phyloP scores from a whole-genome alignment of 768 basidiomycete species.

The Termitomyces sp. region DNA sequence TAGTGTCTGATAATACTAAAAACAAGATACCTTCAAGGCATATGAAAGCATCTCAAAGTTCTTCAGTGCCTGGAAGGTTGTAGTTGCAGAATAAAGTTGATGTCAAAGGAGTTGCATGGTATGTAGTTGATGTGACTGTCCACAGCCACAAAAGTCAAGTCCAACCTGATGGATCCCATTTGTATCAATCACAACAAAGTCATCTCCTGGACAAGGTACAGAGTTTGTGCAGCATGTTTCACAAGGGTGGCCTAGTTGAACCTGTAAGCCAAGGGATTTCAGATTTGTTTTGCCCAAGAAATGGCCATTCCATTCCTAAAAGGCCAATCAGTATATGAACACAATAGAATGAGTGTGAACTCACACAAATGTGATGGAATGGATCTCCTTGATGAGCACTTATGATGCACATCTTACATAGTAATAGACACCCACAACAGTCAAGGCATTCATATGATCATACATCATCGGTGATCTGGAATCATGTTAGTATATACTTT shows the following conservation, averaged over 20 bases:
- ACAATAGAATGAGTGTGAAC: neutral
- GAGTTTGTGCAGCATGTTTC: neutral
- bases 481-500: too few species aligned
- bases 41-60: too few species aligned
- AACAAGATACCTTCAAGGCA: neutral
- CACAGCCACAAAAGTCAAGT: conserved; percentile 8
- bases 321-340: neutral
- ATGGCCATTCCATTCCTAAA: conserved; percentile 8
- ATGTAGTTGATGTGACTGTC: neutral
- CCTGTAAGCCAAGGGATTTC: conserved; percentile 14
- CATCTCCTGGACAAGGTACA: neutral
- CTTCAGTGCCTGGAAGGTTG: neutral
- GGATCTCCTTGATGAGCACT: neutral
- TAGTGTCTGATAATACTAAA: neutral
- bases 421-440: neutral
- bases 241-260: conserved; percentile 16
- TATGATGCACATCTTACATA: conserved; percentile 7
- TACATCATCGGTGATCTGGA: neutral
- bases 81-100: conserved; percentile 2
- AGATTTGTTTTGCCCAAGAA: neutral
- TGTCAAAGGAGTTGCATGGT: conserved; percentile 6
- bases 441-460: conserved; percentile 5
- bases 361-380: conserved; percentile 9
- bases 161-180: neutral
- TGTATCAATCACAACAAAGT: conserved; percentile 1